Evolutionary conservation across 1,139 yeast species (phyloP).

Genomic region (Pichia sp.): DNA sequence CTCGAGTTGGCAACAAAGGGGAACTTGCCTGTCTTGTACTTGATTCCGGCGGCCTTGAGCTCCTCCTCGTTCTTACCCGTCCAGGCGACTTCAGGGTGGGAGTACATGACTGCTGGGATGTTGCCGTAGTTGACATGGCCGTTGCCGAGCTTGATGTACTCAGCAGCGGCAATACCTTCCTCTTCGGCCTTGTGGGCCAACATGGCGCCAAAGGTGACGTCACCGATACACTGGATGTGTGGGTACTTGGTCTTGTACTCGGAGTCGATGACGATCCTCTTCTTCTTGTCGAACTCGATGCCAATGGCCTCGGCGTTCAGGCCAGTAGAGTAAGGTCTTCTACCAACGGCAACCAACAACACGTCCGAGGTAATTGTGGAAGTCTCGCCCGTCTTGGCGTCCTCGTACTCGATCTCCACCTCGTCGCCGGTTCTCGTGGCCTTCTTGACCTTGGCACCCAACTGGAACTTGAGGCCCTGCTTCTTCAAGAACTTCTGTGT

Average conservation of each 20-base stretch:
- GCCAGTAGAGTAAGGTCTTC: slow-evolving; percentile 95
- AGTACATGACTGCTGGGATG: slow-evolving; percentile 97
- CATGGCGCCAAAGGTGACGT: slow-evolving; percentile 98
- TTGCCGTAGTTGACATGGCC: slow-evolving; percentile 98
- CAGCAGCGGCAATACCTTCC: slow-evolving; percentile 98
- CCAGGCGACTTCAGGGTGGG: slow-evolving; percentile 99
- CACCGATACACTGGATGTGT: slow-evolving; percentile 97
- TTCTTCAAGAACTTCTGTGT: slow-evolving; percentile 86
- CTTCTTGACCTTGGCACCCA: slow-evolving; percentile 83
- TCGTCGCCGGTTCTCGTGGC: slow-evolving; percentile 86
- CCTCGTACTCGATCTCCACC: slow-evolving; percentile 85
- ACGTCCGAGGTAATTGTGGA: slow-evolving; percentile 86
- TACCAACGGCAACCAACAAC: slow-evolving; percentile 93
- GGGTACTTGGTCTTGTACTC: slow-evolving; percentile 89
- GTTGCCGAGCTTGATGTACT: slow-evolving; percentile 85
- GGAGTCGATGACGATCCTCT: slow-evolving; percentile 90
- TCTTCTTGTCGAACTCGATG: slow-evolving; percentile 83
- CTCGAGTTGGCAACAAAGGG: slow-evolving; percentile 98
- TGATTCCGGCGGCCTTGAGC: slow-evolving; percentile 87
- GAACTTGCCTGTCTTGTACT: slow-evolving; percentile 94
- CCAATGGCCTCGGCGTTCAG: slow-evolving; percentile 86
- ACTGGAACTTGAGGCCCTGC: slow-evolving; percentile 93
- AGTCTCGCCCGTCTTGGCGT: slow-evolving; percentile 79
- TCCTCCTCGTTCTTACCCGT: slow-evolving; percentile 96
- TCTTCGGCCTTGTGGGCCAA: slow-evolving; percentile 99